Base-by-base conservation (phyloP, 2,329 filamentous ascomycete genomes). In the Ophiostoma ips region DNA sequence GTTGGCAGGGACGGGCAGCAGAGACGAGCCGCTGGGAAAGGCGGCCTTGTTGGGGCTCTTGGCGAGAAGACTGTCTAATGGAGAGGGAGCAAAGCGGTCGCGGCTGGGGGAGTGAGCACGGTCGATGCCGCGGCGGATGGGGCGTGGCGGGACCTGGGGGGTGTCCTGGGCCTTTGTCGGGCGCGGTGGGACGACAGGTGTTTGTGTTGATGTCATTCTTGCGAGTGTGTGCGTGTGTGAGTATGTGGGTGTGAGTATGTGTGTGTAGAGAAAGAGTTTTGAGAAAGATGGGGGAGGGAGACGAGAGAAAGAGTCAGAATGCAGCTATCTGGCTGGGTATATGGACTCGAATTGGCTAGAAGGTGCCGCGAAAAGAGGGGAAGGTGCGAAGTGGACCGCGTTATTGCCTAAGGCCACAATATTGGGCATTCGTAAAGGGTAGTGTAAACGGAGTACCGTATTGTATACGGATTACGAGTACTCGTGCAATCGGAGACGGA, bases 71-170 rank as follows among this genome's bases (percentile, higher is more conserved):
- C 70, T 76, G 60, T 87, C 84, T 60, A 95, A 71, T 9, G 90
- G 90, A 48, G 89, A 95, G 47, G 79, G 87, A 34, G 87, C 85
- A 63, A 84, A 95, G 59, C 82, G 81, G 59, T 87, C 83, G 58
- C 82, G 79, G 58, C 79, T 76, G 40, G 87, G 87, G 50, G 87
- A 94, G 55, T 81, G 64, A 30, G 87, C 86, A 64, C 87, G 84
- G 56, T 87, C 81, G 58, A 79, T 62, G 43, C 83, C 84, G 62
- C 81, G 81, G 58, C 71, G 71, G 48, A 64, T 57, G 5, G 89
- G 89, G 55, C 89, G 84, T 54, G 87, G 84, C 55, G 89, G 89
- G 46, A 95, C 75, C 60, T 77, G 78, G 54, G 89, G 88, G 38
- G 77, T 56, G 48, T 75, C 74, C 57, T 71, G 68, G 56, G 63